Evolutionary conservation across 176 grass and related monocot species (phyloP).

Genomic region (Juncus effusus): DNA sequence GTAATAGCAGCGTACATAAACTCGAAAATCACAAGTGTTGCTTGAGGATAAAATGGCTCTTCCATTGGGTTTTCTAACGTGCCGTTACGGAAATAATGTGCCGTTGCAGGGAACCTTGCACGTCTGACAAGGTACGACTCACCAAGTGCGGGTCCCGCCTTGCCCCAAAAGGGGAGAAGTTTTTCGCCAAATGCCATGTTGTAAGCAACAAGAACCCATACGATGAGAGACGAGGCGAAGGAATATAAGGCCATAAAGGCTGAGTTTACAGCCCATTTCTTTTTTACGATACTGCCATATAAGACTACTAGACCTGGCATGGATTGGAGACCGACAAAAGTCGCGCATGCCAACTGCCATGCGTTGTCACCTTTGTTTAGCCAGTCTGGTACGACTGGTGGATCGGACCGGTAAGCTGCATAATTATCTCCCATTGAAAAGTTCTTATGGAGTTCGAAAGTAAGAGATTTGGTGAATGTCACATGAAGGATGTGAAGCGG

Average conservation of each 20-base stretch:
- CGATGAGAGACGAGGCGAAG: slow-evolving; percentile 63
- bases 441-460: slow-evolving; percentile 3
- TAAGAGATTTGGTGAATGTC: slow-evolving; percentile 10
- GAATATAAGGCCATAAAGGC: slow-evolving; percentile 84
- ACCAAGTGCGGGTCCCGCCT: slow-evolving; percentile 50
- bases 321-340: slow-evolving; percentile 73
- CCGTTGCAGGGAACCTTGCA: slow-evolving; percentile 39
- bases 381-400: slow-evolving; percentile 63
- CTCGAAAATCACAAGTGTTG: slow-evolving; percentile 64
- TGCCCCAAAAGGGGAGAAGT: slow-evolving; percentile 72
- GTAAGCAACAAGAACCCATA: slow-evolving; percentile 63
- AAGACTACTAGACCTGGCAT: slow-evolving; percentile 61
- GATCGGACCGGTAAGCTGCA: slow-evolving; percentile 30
- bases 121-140: slow-evolving; percentile 47
- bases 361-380: slow-evolving; percentile 95
- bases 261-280: slow-evolving; percentile 82
- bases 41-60: slow-evolving; percentile 49
- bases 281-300: slow-evolving; percentile 87
- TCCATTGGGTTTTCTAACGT: neutral
- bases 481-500: slow-evolving; percentile 12
- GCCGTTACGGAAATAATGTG: slow-evolving; percentile 25
- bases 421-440: slow-evolving; percentile 1
- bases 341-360: slow-evolving; percentile 77
- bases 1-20: slow-evolving; percentile 85
- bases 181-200: slow-evolving; percentile 72